Percentiles rank a stretch among this genome's conserved stretches.
Evolutionary conservation across 2,329 filamentous ascomycete species (phyloP).

Genomic region (Aureobasidium sp.): DNA sequence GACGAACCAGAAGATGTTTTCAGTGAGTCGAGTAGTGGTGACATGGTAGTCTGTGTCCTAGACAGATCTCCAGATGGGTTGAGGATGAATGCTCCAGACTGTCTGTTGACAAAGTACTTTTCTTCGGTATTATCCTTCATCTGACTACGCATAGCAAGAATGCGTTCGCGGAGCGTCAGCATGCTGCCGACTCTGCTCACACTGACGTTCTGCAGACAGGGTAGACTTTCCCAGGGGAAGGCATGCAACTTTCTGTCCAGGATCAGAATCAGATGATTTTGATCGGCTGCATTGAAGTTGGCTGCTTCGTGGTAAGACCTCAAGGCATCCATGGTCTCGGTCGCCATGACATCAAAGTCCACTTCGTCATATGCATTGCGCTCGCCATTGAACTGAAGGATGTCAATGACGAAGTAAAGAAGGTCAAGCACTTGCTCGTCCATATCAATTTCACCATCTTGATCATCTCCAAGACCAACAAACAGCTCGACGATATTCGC

Average conservation of each 20-base stretch:
- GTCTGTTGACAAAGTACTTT: slow-evolving; percentile 41
- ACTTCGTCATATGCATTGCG: slow-evolving; percentile 96
- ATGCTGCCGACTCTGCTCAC: slow-evolving; percentile 86
- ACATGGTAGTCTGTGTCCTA: slow-evolving; percentile 69
- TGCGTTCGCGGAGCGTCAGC: slow-evolving; percentile 67
- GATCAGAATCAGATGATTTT: slow-evolving; percentile 72
- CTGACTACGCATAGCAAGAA: slow-evolving; percentile 47
- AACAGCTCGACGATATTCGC: slow-evolving; percentile 76
- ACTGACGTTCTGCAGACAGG: slow-evolving; percentile 69
- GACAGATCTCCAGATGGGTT: slow-evolving; percentile 81
- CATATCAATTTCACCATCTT: slow-evolving; percentile 59
- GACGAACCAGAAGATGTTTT: background rate
- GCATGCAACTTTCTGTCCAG: slow-evolving; percentile 84
- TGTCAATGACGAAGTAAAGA: slow-evolving; percentile 92
- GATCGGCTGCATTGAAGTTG: slow-evolving; percentile 25
- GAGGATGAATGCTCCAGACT: slow-evolving; percentile 67
- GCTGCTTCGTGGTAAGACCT: slow-evolving; percentile 60
- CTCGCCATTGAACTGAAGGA: slow-evolving; percentile 93
- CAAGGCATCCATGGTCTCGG: slow-evolving; percentile 80
- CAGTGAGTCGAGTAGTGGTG: slow-evolving; percentile 50
- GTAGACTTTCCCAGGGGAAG: slow-evolving; percentile 94
- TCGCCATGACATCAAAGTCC: slow-evolving; percentile 84
- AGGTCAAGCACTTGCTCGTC: slow-evolving; percentile 88
- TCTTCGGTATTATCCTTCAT: slow-evolving; percentile 3
- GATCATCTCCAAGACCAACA: slow-evolving; percentile 70